phyloP scores from a whole-genome alignment of 495 filamentous ascomycete species.

The Corynascus novoguineensis region DNA sequence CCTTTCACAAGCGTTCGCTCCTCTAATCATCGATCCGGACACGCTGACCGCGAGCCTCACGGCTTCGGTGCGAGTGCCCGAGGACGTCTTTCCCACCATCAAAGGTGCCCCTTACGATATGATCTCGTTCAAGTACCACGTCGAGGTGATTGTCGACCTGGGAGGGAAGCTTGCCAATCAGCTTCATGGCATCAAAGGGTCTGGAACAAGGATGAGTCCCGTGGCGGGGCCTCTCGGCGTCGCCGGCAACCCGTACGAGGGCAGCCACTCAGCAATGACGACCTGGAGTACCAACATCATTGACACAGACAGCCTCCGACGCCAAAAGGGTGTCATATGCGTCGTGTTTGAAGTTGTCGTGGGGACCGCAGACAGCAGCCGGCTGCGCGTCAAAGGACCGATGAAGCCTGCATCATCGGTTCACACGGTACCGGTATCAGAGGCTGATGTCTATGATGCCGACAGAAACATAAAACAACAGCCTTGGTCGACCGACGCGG shows the following conservation, averaged over 20 bases:
- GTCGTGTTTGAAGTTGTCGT: slow-evolving; percentile 79
- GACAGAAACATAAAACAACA: slow-evolving; percentile 17
- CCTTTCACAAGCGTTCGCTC: slow-evolving; percentile 76
- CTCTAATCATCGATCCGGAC: slow-evolving; percentile 75
- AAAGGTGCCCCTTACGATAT: slow-evolving; percentile 79
- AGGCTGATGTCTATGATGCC: slow-evolving; percentile 11
- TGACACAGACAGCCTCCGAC: slow-evolving; percentile 80
- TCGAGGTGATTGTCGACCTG: slow-evolving; percentile 87
- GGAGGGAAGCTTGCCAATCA: slow-evolving; percentile 73
- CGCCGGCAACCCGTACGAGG: slow-evolving; percentile 29
- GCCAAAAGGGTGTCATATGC: slow-evolving; percentile 82
- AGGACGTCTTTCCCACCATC: slow-evolving; percentile 90
- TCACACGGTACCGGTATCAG: slow-evolving; percentile 15
- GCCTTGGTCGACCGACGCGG: slow-evolving; percentile 8
- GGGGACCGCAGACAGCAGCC: slow-evolving; percentile 76
- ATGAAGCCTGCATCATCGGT: slow-evolving; percentile 29
- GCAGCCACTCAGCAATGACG: slow-evolving; percentile 32
- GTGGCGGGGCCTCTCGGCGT: slow-evolving; percentile 14
- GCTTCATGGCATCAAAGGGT: slow-evolving; percentile 40
- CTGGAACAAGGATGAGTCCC: slow-evolving; percentile 21
- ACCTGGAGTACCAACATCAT: slow-evolving; percentile 71
- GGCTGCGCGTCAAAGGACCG: slow-evolving; percentile 49
- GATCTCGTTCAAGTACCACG: slow-evolving; percentile 88
- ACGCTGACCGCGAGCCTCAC: slow-evolving; percentile 73
- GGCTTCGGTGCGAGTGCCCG: slow-evolving; percentile 76